Percentiles rank a stretch among this genome's conserved stretches.
Evolutionary conservation across 2,329 filamentous ascomycete species (phyloP).

Genomic region (Aspergillus fischeri): DNA sequence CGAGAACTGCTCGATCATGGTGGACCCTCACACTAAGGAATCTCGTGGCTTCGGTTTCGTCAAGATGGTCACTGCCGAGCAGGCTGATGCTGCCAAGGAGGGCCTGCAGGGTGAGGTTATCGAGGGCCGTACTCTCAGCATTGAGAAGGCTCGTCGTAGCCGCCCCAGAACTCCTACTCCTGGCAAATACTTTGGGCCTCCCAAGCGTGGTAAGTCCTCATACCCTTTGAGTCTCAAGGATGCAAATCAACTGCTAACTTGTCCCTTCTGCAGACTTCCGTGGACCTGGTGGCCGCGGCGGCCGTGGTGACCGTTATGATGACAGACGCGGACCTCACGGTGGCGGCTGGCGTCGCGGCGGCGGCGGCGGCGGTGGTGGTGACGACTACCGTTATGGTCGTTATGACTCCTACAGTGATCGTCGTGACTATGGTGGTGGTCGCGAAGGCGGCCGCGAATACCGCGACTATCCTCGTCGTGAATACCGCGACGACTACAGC

Average conservation of each 20-base stretch:
- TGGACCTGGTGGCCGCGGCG: conserved; percentile 35
- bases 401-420: conserved; percentile 44
- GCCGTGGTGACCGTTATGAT: conserved; percentile 48
- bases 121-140: conserved; percentile 92
- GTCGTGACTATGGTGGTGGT: conserved; percentile 47
- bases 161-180: conserved; percentile 93
- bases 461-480: conserved; percentile 48
- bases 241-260: neutral
- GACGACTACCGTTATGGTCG: conserved; percentile 42
- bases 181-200: conserved; percentile 98
- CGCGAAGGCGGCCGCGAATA: conserved; percentile 29
- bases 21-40: conserved; percentile 96
- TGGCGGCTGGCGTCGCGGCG: conserved; percentile 46
- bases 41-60: conserved; percentile 98
- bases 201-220: conserved; percentile 77
- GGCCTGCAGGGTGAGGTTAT: conserved; percentile 92
- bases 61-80: conserved; percentile 94
- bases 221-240: neutral
- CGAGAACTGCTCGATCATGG: conserved; percentile 99
- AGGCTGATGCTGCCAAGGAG: conserved; percentile 95
- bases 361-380: conserved; percentile 35
- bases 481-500: conserved; percentile 42
- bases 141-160: conserved; percentile 95
- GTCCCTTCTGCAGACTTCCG: conserved; percentile 31
- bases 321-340: conserved; percentile 52